Base-by-base conservation (phyloP, 139 green algal species). In the Tetradesmus lagerheimii region DNA sequence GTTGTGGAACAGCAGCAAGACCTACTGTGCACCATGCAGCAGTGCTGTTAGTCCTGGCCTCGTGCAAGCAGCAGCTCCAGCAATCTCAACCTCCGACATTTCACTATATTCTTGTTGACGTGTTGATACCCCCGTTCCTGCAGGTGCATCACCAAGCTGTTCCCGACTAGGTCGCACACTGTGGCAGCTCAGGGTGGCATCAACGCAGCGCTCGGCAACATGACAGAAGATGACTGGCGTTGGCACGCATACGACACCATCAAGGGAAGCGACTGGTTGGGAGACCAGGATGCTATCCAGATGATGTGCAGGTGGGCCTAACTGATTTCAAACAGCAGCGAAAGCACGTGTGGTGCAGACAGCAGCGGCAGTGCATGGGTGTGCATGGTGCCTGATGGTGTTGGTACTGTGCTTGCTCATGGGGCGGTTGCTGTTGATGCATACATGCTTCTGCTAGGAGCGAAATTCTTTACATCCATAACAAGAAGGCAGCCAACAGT, bases 171-270 rank as follows among this genome's bases (percentile, higher is more conserved):
- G 23, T 99, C 97, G 20, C 98, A 99, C 94, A 99, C 98, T 1
- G 98, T 99, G 4, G 98, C 98, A 27, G 98, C 98, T 0, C 98
- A 99, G 94, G 97, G 97, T 23, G 98, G 98, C 82, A 99, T 99
- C 94, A 99, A 99, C 92, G 98, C 98, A 4, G 98, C 98, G 0
- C 95, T 99, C 9, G 98, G 96, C 64, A 99, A 99, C 95, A 99
- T 99, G 98, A 96, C 94, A 45, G 92, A 98, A 89, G 98, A 99
- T 83, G 97, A 99, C 93, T 99, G 98, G 98, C 92, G 98, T 29
- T 99, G 98, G 98, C 98, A 99, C 89, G 98, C 98, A 16, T 99
- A 99, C 89, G 98, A 99, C 92, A 99, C 98, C 0, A 96, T 99
- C 92, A 99, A 99, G 95, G 98, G 98, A 89, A 97, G 93, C 80